phyloP scores from a whole-genome alignment of 768 basidiomycete species.

The Termitomyces sp. region DNA sequence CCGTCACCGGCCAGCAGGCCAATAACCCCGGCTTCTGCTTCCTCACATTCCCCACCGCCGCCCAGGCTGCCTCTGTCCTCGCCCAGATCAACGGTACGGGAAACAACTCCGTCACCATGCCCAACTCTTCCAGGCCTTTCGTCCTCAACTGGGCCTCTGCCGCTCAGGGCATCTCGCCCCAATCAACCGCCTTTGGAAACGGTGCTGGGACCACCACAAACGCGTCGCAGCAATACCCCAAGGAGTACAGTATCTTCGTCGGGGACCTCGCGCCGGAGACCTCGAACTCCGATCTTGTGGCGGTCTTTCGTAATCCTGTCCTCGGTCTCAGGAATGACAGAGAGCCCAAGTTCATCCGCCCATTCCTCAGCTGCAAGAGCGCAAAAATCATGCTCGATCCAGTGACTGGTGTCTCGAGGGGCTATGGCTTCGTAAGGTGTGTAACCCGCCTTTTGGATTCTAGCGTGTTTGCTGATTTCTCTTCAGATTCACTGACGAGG shows the following conservation, averaged over 20 bases:
- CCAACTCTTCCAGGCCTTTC: constrained; percentile 81
- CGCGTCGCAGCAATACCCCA: constrained; percentile 58
- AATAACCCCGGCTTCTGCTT: constrained; percentile 90
- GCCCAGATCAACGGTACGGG: constrained; percentile 53
- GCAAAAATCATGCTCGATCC: constrained; percentile 96
- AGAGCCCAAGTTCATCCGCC: constrained; percentile 84
- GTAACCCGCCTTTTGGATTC: constrained; percentile 17
- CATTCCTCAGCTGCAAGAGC: constrained; percentile 90
- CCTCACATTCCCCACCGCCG: constrained; percentile 75
- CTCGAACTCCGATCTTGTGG: constrained; percentile 93
- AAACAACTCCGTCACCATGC: constrained; percentile 62
- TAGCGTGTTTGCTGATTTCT: constrained; percentile 13
- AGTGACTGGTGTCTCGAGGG: constrained; percentile 81
- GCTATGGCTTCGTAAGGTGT: constrained; percentile 90
- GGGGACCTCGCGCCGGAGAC: constrained; percentile 92
- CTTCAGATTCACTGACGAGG: constrained; percentile 78
- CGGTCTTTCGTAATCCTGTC: constrained; percentile 87
- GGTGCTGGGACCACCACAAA: constrained; percentile 22
- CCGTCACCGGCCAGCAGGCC: constrained; percentile 55
- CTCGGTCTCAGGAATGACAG: constrained; percentile 81
- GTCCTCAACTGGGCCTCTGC: constrained; percentile 72
- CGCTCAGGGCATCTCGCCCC: constrained; percentile 28
- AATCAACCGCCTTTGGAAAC: constrained; percentile 28
- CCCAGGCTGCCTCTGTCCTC: constrained; percentile 68
- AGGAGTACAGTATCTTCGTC: constrained; percentile 93